Evolutionary conservation across 805 yeast species (phyloP).

Genomic region (Cyberlindnera euphorbiae): DNA sequence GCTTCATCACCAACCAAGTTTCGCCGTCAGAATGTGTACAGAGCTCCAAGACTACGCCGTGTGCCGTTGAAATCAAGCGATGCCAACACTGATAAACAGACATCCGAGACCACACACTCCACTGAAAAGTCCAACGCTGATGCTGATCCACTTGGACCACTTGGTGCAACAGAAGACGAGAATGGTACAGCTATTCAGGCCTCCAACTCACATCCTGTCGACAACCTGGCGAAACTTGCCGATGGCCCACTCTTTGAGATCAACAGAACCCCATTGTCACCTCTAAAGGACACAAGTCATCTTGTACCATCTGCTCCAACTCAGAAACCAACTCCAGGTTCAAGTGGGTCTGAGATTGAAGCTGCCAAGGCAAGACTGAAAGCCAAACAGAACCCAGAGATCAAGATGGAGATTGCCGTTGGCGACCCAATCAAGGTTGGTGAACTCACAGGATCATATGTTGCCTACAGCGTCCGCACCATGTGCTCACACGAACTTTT

Average conservation of each 20-base stretch:
- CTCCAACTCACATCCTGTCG: conserved; percentile 29
- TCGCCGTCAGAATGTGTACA: conserved; percentile 40
- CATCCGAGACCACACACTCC: too few relatives aligned
- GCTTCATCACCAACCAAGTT: conserved; percentile 34
- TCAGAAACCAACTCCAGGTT: neutral
- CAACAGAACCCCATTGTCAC: conserved; percentile 26
- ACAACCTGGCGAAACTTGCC: conserved; percentile 37
- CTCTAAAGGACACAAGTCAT: conserved; percentile 15
- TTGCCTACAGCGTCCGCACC: conserved; percentile 76
- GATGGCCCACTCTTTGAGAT: conserved; percentile 54
- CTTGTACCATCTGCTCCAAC: conserved; percentile 6
- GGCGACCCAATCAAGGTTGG: conserved; percentile 93
- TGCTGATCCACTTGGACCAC: conserved; percentile 29
- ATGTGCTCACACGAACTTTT: conserved; percentile 35
- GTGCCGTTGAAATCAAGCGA: conserved; percentile 20
- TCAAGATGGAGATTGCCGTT: conserved; percentile 58
- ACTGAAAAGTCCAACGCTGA: neutral
- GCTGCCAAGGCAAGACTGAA: conserved; percentile 10
- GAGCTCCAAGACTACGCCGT: conserved; percentile 44
- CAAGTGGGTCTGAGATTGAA: conserved; percentile 7
- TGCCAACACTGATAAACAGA: neutral
- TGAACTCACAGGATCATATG: conserved; percentile 82
- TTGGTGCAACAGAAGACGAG: conserved; percentile 27
- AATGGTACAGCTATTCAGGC: conserved; percentile 26
- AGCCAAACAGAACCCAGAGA: conserved; percentile 13